Evolutionary conservation across 2,329 filamentous ascomycete genomes (phyloP).

Genomic region (Alternaria brassicae): DNA sequence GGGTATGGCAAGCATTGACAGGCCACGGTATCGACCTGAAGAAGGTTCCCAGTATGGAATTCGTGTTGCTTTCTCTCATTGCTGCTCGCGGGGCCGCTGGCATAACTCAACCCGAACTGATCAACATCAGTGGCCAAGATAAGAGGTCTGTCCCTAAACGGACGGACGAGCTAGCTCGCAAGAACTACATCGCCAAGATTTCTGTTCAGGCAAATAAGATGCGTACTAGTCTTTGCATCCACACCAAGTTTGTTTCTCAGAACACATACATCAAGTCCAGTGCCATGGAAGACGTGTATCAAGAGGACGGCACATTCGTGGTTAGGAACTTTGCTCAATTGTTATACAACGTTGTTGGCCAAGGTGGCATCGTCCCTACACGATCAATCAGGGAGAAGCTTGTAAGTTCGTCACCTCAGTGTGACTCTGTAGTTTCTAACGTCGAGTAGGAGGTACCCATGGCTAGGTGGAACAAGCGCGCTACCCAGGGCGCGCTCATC

Average conservation of each 20-base stretch:
- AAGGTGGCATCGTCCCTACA: slow-evolving; percentile 60
- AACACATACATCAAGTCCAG: slow-evolving; percentile 36
- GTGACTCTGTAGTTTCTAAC: slow-evolving; percentile 21
- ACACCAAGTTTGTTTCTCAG: slow-evolving; percentile 58
- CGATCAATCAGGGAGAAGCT: slow-evolving; percentile 61
- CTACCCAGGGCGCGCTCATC: slow-evolving; percentile 49
- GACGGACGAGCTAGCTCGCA: slow-evolving; percentile 63
- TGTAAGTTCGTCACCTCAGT: slow-evolving; percentile 34
- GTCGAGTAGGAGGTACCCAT: slow-evolving; percentile 37
- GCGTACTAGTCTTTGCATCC: slow-evolving; percentile 64
- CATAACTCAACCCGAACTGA: slow-evolving; percentile 65
- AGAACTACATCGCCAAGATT: slow-evolving; percentile 68
- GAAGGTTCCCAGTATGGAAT: slow-evolving; percentile 62
- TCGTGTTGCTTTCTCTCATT: slow-evolving; percentile 65
- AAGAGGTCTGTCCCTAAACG: slow-evolving; percentile 69
- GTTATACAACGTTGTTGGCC: slow-evolving; percentile 58
- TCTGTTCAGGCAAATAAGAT: slow-evolving; percentile 51
- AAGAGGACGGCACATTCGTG: slow-evolving; percentile 51
- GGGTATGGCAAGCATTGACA: slow-evolving; percentile 66
- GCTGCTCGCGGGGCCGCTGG: slow-evolving; percentile 62
- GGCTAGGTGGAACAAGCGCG: slow-evolving; percentile 49
- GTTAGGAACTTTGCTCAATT: slow-evolving; percentile 59
- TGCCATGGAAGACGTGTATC: slow-evolving; percentile 46
- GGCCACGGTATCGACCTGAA: slow-evolving; percentile 65
- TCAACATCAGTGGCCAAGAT: slow-evolving; percentile 65